These are phyloP conservation scores for Bocquillonia castaneifolia DNA, from an alignment of 441 rosid genomes.

Conservation along the genomic window DNA sequence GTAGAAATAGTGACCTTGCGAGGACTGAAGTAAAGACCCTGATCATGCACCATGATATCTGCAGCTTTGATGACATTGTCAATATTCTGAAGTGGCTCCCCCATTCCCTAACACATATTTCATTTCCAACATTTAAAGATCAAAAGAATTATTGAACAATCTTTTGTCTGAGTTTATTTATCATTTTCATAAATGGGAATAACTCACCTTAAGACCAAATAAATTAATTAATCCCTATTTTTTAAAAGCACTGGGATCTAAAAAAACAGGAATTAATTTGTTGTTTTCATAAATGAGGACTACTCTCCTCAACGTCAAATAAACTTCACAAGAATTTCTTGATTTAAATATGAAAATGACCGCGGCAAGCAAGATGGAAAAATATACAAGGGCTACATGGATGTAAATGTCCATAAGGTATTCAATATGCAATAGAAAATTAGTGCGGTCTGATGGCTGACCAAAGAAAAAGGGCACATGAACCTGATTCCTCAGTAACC, in stretches of 20 bases:
- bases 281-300: not conserved
- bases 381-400: not conserved
- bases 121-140: constrained; percentile 4
- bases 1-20: constrained; percentile 88
- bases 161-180: not conserved
- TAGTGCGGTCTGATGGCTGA: not conserved
- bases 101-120: constrained; percentile 67
- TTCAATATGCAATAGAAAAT: not conserved
- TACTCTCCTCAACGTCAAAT: not conserved
- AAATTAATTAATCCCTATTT: too few relatives aligned
- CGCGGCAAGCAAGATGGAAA: not conserved
- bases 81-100: constrained; percentile 86
- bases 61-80: constrained; percentile 79
- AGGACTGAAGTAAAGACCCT: constrained; percentile 90
- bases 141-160: not conserved
- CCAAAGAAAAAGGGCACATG: not conserved
- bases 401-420: not conserved
- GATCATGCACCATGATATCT: constrained; percentile 72
- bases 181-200: too few relatives aligned
- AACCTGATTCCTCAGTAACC: not conserved
- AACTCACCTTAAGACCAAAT: too few relatives aligned
- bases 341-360: not conserved
- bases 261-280: not conserved
- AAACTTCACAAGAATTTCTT: not conserved
- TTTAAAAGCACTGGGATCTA: not conserved